Evolutionary conservation across 2,329 filamentous ascomycete species (phyloP).

Genomic region (Sphaerulina vaccinii): DNA sequence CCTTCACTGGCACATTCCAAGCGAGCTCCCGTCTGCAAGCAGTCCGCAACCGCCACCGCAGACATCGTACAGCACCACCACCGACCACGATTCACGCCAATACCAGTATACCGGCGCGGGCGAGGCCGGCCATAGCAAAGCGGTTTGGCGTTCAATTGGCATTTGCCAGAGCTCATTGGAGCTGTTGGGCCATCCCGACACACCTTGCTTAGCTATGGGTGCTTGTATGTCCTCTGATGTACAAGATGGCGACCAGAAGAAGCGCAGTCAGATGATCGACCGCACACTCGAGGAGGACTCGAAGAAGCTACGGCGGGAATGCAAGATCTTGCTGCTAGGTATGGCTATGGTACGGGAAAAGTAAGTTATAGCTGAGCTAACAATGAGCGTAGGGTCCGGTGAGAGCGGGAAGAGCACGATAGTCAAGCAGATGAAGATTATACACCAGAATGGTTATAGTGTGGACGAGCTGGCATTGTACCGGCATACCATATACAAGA

Average conservation of each 20-base stretch:
- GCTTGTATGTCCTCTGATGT: constrained; percentile 86
- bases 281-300: constrained; percentile 92
- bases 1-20: constrained; percentile 25
- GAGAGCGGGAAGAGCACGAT: constrained; percentile 99
- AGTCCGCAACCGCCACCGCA: constrained; percentile 8
- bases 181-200: constrained; percentile 26
- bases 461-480: constrained; percentile 92
- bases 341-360: constrained; percentile 38
- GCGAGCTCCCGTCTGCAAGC: constrained; percentile 16
- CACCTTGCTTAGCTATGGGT: constrained; percentile 63
- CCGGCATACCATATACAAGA: constrained; percentile 96
- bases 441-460: constrained; percentile 96
- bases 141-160: constrained; percentile 26
- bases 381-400: constrained; percentile 69
- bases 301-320: constrained; percentile 88
- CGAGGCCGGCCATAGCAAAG: constrained; percentile 21
- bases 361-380: constrained; percentile 14
- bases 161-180: constrained; percentile 30
- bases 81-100: background rate
- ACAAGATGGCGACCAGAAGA: constrained; percentile 86
- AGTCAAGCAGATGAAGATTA: constrained; percentile 99
- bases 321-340: constrained; percentile 97
- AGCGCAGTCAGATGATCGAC: constrained; percentile 94
- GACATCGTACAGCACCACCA: constrained; percentile 6
- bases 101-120: constrained; percentile 10